Base-by-base conservation (phyloP, 106 monocot species). In the Acorus calamus region DNA sequence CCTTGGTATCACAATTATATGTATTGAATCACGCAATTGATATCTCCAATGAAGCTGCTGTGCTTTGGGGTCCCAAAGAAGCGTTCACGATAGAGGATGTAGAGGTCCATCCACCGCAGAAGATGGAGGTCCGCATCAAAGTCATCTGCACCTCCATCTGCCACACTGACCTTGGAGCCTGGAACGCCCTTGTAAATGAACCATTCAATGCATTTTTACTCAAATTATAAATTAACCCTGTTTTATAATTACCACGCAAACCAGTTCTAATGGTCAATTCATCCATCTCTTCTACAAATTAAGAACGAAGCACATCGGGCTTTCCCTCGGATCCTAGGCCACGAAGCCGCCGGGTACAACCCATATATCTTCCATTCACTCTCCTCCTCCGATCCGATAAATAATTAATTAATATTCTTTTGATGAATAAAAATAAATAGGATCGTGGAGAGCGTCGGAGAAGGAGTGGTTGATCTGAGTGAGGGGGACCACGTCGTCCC, bases 381-480 rank as follows among this genome's bases (percentile, higher is more conserved):
- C 28, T 28, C 28, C 28, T 28, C 28, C 28, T 28, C 28, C 28
- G 28, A 28, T 28, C 28, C 28, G 28, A 28, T 28, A 1, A 28
- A 28, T 28, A 28, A 28, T 28, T 28, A 28, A 28, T 28, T 28
- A 28, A 28, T 28, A 28, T 28, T 28, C 28, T 28, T 48, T 49
- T 56, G 53, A 9, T 48, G 4, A 46, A 8, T 47, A 46, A 46
- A 12, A 28, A 52, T 65, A n/a, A 28, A 28, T 42, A 92, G 92
- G 45, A 70, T 87, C 46, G 84, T 92, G 49, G 92, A 92, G 72
- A 92, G 92, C 80, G 79, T 92, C 0, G 92, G 92, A 4, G 84
- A 87, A 14, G 92, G 81, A 0, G 87, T 92, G 11, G 75, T 71
- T 66, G 84, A 79, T n/a, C 10, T 92, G 52, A 69, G 63, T 11